Percentiles rank a stretch among this genome's conserved stretches.
Conservation (phyloP, 371 early-diverging fungal genomes). For the Blyttiomyces sp. region DNA sequence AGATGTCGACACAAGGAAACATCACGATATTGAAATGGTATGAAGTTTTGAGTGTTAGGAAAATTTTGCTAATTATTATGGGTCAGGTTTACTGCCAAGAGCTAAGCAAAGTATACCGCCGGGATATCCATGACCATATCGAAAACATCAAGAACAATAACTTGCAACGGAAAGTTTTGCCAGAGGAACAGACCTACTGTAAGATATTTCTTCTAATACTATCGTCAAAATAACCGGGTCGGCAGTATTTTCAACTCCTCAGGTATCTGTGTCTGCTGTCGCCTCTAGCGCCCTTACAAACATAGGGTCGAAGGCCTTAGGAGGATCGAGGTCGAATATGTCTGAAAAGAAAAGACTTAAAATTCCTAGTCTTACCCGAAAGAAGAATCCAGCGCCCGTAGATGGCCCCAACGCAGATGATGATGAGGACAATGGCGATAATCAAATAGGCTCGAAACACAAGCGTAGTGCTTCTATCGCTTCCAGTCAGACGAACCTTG, state of each 20-base stretch:
- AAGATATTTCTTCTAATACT: conserved; percentile 2
- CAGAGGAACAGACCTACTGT: conserved; percentile 37
- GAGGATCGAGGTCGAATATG: no score
- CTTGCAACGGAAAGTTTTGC: conserved; percentile 20
- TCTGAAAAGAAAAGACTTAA: no score
- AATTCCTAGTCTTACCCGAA: no score
- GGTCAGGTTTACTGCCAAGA: conserved; percentile 57
- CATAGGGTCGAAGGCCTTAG: no score
- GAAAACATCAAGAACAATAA: conserved; percentile 41
- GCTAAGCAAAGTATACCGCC: conserved; percentile 54
- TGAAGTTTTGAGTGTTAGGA: neutral
- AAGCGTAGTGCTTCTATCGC: no score
- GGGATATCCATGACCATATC: conserved; percentile 61
- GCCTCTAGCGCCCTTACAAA: conserved; percentile 43
- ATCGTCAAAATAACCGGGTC: neutral
- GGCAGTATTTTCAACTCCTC: conserved; percentile 26
- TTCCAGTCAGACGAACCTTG: no score
- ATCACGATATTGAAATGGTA: conserved; percentile 81
- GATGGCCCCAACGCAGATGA: no score
- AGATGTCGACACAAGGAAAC: conserved; percentile 82
- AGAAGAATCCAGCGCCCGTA: no score
- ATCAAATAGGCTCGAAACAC: no score
- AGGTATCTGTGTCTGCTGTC: conserved; percentile 36
- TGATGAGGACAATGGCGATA: no score
- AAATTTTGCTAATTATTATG: neutral